Conservation (phyloP, 2,329 filamentous ascomycete species). For the Fusarium nematophilum region DNA sequence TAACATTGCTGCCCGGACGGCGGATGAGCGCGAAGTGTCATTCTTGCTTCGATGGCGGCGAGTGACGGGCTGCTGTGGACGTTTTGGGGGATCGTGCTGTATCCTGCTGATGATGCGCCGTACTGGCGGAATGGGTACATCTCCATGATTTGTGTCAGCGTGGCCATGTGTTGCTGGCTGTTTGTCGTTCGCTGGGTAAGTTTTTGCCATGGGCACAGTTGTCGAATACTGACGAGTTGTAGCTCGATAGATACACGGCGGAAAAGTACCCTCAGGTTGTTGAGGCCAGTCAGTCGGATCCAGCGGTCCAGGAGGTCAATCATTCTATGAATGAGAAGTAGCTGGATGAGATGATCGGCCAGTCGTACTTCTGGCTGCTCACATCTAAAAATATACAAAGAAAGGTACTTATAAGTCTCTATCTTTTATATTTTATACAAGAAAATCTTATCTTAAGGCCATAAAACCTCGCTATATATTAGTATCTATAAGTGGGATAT, state of each 20-base stretch:
- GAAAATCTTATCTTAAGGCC: too few species aligned
- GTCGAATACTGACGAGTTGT: not conserved
- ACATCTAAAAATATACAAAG: too few species aligned
- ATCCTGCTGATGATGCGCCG: conserved; percentile 55
- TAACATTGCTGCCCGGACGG: conserved; percentile 34
- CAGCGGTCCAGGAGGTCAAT: not conserved
- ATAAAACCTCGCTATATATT: too few species aligned
- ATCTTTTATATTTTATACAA: too few species aligned
- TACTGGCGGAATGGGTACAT: conserved; percentile 51
- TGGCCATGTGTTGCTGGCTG: conserved; percentile 12
- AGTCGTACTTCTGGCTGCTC: too few species aligned
- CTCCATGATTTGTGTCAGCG: conserved; percentile 36
- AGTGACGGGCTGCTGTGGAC: conserved; percentile 55
- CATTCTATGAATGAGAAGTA: not conserved
- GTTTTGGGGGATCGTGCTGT: conserved; percentile 58
- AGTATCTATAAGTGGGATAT: too few species aligned
- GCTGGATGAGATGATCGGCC: not conserved
- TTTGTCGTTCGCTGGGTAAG: conserved; percentile 36
- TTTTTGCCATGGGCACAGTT: too few species aligned
- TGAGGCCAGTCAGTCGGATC: not conserved
- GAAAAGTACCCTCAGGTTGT: conserved; percentile 12
- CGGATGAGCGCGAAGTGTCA: conserved; percentile 55
- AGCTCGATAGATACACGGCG: conserved; percentile 23
- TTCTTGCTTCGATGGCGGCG: conserved; percentile 55
- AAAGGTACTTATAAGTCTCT: too few species aligned